Percentiles rank a stretch among this genome's conserved stretches.
Evolutionary conservation across 805 yeast species (phyloP).

Genomic region (Candida sphagnicola): DNA sequence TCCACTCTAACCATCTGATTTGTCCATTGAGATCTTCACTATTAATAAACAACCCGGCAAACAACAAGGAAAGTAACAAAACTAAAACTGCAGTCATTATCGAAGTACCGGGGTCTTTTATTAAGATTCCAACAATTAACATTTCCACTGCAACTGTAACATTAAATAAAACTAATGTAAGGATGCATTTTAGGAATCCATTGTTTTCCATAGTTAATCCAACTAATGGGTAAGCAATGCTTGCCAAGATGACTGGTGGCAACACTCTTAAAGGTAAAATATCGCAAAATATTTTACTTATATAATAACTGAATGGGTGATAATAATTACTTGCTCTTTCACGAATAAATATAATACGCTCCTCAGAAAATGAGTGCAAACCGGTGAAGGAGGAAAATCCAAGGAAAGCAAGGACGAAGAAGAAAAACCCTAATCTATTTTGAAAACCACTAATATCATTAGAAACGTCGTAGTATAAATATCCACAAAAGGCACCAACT

Average conservation of each 20-base stretch:
- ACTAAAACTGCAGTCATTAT: conserved; percentile 83
- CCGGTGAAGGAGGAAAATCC: conserved; percentile 95
- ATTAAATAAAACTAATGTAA: conserved; percentile 77
- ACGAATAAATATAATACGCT: conserved; percentile 82
- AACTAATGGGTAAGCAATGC: conserved; percentile 84
- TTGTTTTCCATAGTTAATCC: conserved; percentile 78
- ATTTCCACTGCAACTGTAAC: conserved; percentile 82
- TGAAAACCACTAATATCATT: conserved; percentile 96
- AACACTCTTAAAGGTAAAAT: conserved; percentile 85
- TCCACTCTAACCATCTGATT: conserved; percentile 71
- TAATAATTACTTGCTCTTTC: conserved; percentile 95
- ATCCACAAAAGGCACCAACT: conserved; percentile 83
- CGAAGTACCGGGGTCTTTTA: conserved; percentile 89
- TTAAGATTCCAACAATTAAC: conserved; percentile 79
- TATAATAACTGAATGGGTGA: conserved; percentile 78
- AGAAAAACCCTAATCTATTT: conserved; percentile 88
- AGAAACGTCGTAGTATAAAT: conserved; percentile 73
- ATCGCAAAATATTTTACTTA: conserved; percentile 85
- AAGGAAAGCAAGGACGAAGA: conserved; percentile 84
- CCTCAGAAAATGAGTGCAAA: conserved; percentile 81
- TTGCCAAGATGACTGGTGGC: conserved; percentile 82
- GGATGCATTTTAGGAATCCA: conserved; percentile 66
- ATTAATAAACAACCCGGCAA: conserved; percentile 92
- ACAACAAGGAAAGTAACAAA: conserved; percentile 76
- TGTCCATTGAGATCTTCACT: conserved; percentile 53